These are phyloP conservation scores for Penicillium sp. DNA, from an alignment of 2,329 filamentous ascomycete genomes.

Conservation along the genomic window DNA sequence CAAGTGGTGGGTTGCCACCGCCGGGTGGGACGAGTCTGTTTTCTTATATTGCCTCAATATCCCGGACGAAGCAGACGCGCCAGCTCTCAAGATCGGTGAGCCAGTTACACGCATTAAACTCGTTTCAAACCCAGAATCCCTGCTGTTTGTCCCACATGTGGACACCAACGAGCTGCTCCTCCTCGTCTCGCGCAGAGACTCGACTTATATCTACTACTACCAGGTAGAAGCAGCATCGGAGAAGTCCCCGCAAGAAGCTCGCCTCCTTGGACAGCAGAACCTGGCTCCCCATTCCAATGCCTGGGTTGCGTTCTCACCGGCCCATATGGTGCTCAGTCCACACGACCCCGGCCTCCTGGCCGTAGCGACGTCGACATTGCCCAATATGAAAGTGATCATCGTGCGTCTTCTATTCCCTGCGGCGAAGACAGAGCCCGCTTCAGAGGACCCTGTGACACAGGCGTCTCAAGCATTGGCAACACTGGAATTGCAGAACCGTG, in stretches of 20 bases:
- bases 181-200: constrained; percentile 57
- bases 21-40: constrained; percentile 61
- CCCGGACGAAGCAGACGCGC: constrained; percentile 6
- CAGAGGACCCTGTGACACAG: constrained; percentile 43
- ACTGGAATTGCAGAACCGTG: constrained; percentile 54
- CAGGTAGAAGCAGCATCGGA: constrained; percentile 19
- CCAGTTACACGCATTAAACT: constrained; percentile 31
- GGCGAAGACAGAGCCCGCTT: constrained; percentile 3
- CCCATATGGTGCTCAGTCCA: constrained; percentile 57
- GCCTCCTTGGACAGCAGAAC: constrained; percentile 57
- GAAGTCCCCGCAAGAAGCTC: constrained; percentile 27
- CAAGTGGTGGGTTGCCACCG: constrained; percentile 53
- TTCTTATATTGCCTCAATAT: constrained; percentile 48
- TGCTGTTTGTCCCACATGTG: constrained; percentile 54
- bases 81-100: constrained; percentile 25
- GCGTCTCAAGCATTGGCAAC: constrained; percentile 54
- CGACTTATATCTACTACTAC: constrained; percentile 60
- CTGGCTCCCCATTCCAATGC: constrained; percentile 62
- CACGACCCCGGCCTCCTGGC: constrained; percentile 56
- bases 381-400: constrained; percentile 63
- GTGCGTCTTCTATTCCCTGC: constrained; percentile 57
- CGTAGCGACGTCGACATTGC: constrained; percentile 60
- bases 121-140: constrained; percentile 58
- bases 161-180: constrained; percentile 51
- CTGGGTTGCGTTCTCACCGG: constrained; percentile 64